Conservation (phyloP, 768 basidiomycete species). For the Plicaturopsis crispa region DNA sequence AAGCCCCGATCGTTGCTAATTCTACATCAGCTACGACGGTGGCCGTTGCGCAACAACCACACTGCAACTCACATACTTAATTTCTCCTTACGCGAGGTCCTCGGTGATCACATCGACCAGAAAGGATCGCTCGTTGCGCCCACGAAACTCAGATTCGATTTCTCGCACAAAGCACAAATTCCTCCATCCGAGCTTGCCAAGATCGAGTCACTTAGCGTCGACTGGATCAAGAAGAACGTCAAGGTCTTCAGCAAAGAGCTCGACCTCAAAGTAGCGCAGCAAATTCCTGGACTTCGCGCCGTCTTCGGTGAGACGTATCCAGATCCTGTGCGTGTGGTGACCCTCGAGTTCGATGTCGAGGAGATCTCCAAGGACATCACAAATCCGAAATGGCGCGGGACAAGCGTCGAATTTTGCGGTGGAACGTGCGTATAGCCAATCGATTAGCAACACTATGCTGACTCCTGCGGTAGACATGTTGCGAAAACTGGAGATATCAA, state of each 20-base stretch:
- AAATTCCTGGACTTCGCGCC: constrained; percentile 90
- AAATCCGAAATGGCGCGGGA: constrained; percentile 85
- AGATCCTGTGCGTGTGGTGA: constrained; percentile 93
- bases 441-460: not conserved
- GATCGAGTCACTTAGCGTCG: constrained; percentile 78
- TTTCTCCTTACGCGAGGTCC: constrained; percentile 83
- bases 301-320: constrained; percentile 99
- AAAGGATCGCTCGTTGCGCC: constrained; percentile 97
- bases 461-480: constrained; percentile 69
- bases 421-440: constrained; percentile 66
- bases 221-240: constrained; percentile 89
- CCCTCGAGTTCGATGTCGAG: constrained; percentile 81
- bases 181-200: constrained; percentile 64
- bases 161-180: constrained; percentile 91
- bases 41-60: constrained; percentile 96
- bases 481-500: constrained; percentile 97
- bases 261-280: constrained; percentile 64
- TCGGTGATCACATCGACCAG: constrained; percentile 97
- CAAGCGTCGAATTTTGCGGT: constrained; percentile 96
- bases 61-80: constrained; percentile 99
- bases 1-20: not conserved
- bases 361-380: constrained; percentile 81
- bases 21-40: constrained; percentile 65
- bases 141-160: constrained; percentile 94
- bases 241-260: constrained; percentile 86